Evolutionary conservation across 208 protist species (phyloP), one percentile per base, ranked within the genome.

Genomic region (Crithidia bombi): DNA sequence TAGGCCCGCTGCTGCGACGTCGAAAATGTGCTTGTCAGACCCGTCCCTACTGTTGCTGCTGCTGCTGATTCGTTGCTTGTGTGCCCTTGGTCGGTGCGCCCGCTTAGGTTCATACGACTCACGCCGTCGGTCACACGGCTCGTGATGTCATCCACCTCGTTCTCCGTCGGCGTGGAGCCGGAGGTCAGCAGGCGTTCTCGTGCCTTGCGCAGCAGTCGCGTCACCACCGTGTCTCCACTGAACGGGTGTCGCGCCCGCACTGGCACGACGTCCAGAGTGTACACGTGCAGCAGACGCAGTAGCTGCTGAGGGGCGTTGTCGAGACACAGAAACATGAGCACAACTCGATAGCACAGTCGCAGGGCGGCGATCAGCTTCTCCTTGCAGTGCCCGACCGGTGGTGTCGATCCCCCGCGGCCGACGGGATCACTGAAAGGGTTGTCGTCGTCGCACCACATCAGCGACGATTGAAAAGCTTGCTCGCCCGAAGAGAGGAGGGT

Each of bases 301-400:
- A 77, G 55, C 64, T 71, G 71, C 50, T 65, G 55, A 10, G 71
- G 71, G 26, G 71, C 62, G 58, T 77, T 46, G 46, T 77, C 71
- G 14, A 71, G 36, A 28, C 71, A 77, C 15, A 57, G 55, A 49
- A 56, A 71, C 23, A 77, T 36, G 11, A 77, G 64, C 32, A 77
- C 71, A 25, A 71, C 64, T 21, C 71, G 64, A 49, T 77, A 77
- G 56, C 71, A 77, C 11, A 77, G 49, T 11, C 71, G 55, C 56
- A 77, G 71, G 19, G 64, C 54, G 32, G 57, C 49, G 28, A 62
- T 52, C 15, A 77, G 55, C 19, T 44, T 54, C 39, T 32, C 35
- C 5, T 36, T 32, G 46, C 30, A 66, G 61, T 11, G 19, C 1
- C 25, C n/a, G 17, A 30, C 26, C 21, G 12, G 6, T 32, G 35